These are phyloP conservation scores for Hirschioporus abietinus DNA, from an alignment of 768 basidiomycete species.

Conservation along the genomic window DNA sequence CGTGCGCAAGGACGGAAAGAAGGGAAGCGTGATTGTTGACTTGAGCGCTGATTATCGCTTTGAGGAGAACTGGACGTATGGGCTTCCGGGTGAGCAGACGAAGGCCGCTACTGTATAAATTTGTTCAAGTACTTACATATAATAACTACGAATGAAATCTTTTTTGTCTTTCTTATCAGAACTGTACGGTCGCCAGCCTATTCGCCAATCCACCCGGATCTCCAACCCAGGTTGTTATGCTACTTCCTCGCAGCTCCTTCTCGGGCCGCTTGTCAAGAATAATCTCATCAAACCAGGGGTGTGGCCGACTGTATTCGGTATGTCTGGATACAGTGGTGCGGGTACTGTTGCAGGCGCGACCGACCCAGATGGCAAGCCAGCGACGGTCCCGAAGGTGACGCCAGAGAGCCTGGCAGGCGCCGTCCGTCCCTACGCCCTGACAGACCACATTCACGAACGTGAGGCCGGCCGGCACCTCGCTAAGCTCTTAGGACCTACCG, in stretches of 20 bases:
- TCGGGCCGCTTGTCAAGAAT: slow-evolving; percentile 82
- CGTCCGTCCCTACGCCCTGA: slow-evolving; percentile 81
- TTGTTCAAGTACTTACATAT: slow-evolving; percentile 6
- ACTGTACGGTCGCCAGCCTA: slow-evolving; percentile 69
- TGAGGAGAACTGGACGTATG: slow-evolving; percentile 94
- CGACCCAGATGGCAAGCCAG: slow-evolving; percentile 62
- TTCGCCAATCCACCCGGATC: slow-evolving; percentile 75
- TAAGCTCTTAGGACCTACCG: slow-evolving; percentile 35
- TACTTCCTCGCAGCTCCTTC: slow-evolving; percentile 85
- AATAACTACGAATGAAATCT: slow-evolving; percentile 31
- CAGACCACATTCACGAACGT: slow-evolving; percentile 98
- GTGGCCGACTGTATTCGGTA: slow-evolving; percentile 82
- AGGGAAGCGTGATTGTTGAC: slow-evolving; percentile 81
- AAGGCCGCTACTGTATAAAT: slow-evolving; percentile 4
- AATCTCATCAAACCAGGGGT: slow-evolving; percentile 43
- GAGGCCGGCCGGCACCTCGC: slow-evolving; percentile 87
- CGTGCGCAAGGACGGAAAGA: slow-evolving; percentile 40
- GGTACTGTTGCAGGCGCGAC: slow-evolving; percentile 72
- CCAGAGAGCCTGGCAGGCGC: slow-evolving; percentile 71
- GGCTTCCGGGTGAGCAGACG: slow-evolving; percentile 87
- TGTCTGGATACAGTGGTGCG: slow-evolving; percentile 94
- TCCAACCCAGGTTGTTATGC: slow-evolving; percentile 98
- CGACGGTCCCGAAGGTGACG: slow-evolving; percentile 76
- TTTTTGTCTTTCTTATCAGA: slow-evolving; percentile 47
- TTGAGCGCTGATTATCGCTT: slow-evolving; percentile 94